Evolutionary conservation across 163 green algal genomes (phyloP).

Genomic region (Chloroidium sp.): DNA sequence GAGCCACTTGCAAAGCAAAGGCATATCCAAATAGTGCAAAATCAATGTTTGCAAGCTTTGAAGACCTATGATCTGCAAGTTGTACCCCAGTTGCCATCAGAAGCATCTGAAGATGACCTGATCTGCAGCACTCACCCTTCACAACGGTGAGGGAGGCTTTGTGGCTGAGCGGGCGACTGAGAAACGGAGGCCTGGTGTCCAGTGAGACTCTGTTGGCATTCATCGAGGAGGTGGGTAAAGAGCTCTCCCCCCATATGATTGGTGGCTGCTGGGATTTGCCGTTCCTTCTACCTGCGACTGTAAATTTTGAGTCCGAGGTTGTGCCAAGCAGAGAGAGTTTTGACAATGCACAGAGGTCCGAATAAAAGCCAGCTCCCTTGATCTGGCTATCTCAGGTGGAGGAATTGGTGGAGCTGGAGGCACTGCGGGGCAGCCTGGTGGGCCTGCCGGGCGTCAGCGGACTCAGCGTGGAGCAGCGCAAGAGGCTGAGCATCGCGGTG

Average conservation of each 20-base stretch:
- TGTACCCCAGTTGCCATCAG: too few relatives aligned
- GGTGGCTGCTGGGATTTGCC: too few relatives aligned
- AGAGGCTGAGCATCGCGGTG: conserved; percentile 64
- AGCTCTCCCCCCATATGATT: too few relatives aligned
- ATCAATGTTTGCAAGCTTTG: too few relatives aligned
- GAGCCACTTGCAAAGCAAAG: too few relatives aligned
- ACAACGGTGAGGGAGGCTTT: conserved; percentile 61
- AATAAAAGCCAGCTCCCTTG: too few relatives aligned
- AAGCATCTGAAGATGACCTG: too few relatives aligned
- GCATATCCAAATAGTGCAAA: too few relatives aligned
- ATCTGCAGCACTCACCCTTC: not conserved
- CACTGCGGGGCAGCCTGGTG: conserved; percentile 22
- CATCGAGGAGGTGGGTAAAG: conserved; percentile 29
- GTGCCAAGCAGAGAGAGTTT: too few relatives aligned
- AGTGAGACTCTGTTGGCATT: conserved; percentile 20
- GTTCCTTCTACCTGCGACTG: too few relatives aligned
- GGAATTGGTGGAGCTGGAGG: conserved; percentile 43
- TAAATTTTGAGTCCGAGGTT: not conserved
- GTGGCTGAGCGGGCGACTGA: conserved; percentile 44
- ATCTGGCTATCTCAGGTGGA: conserved; percentile 20
- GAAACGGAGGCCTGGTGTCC: conserved; percentile 26
- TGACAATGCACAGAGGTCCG: not conserved
- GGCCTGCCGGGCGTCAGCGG: conserved; percentile 23
- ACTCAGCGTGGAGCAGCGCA: conserved; percentile 52
- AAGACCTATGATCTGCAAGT: too few relatives aligned